Base-by-base conservation (phyloP, 768 basidiomycete genomes). In the Mycena galopus region DNA sequence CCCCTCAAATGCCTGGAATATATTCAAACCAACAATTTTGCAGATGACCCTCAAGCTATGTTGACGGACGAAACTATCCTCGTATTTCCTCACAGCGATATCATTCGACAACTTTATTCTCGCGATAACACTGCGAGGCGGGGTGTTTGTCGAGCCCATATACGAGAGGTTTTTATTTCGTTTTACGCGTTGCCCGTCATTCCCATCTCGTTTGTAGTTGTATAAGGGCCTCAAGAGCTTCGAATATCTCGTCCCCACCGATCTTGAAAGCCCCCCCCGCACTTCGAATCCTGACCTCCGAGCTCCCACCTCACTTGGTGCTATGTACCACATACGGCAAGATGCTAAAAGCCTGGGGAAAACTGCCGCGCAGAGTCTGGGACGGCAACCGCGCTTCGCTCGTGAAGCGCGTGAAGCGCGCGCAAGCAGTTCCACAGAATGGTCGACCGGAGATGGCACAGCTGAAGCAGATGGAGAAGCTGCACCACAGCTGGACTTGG, bases 181-280 rank as follows among this genome's bases (percentile, higher is more conserved):
- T 11, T 12, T 4, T 9, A 32, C 17, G 9, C 51, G 16, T 55
- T 25, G 9, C 12, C 32, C 6, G 29, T 42, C n/a, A 17, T 70
- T n/a, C 21, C 16, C 9, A n/a, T 47, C 19, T 47, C 21, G 44
- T 47, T 44, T n/a, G 8, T 33, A 70, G 69, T 6, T 70, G n/a
- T 70, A 64, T 19, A 25, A 70, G 27, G 69, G 61, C 11, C 1
- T 17, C 44, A 50, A 23, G 27, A 39, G 53, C 25, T 70, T 70
- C 33, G 69, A 70, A 39, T 65, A 69, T 19, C 27, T 63, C 17
- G 30, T 70, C 14, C 62, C 62, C 42, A 16, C 57, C 25, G 62
- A 58, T 16, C 9, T 44, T 39, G 25, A 32, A 3, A 37, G 27
- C 32, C 5, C 30, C n/a, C 8, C 50, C 29, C 7, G 30, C 57